Base-by-base conservation (phyloP, 495 filamentous ascomycete species). In the Cercophora samala region DNA sequence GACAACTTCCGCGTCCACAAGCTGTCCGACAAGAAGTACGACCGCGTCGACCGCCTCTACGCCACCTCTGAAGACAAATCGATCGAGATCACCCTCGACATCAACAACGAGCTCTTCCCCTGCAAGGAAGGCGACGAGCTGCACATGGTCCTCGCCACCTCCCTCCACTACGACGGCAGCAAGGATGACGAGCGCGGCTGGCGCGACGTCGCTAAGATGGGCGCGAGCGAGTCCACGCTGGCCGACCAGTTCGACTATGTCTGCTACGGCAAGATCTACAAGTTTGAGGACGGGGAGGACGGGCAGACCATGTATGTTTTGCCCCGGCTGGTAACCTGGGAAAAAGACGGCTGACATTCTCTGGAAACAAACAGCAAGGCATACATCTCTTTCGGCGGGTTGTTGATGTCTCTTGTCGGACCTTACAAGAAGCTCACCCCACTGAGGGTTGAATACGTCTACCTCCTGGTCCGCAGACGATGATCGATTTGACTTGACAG, bases 241-340 rank as follows among this genome's bases (percentile, higher is more conserved):
- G 93, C 95, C 22, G 93, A 98, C 76, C 88, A 91, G 77, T 99
- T 88, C 68, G 96, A 99, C 72, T 99, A 99, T 77, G 95, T 98
- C 58, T 97, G 93, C 78, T 88, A 97, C 78, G 95, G 95, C 67
- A 98, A 97, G 87, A 89, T 97, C 42, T 99, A 99, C 82, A 89
- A 93, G 71, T 97, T 98, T 76, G 93, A 96, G 79, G 95, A 97
- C 76, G 91, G 86, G 55, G 81, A 85, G 11, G 88, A 90, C 69
- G 87, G 87, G 32, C 87, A 90, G 74, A 91, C 85, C 64, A 95
- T 97, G 95, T 97, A 80, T 81, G 93, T 83, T 18, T 18, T 23
- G 66, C 32, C 24, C 25, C 23, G 13, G 6, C 17, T 32, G 29
- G 22, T 9, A 4, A 25, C n/a, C 17, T 17, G 23, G 66, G 9